Evolutionary conservation across 371 early-diverging fungal genomes (phyloP).

Genomic region (Mucor racemosus): DNA sequence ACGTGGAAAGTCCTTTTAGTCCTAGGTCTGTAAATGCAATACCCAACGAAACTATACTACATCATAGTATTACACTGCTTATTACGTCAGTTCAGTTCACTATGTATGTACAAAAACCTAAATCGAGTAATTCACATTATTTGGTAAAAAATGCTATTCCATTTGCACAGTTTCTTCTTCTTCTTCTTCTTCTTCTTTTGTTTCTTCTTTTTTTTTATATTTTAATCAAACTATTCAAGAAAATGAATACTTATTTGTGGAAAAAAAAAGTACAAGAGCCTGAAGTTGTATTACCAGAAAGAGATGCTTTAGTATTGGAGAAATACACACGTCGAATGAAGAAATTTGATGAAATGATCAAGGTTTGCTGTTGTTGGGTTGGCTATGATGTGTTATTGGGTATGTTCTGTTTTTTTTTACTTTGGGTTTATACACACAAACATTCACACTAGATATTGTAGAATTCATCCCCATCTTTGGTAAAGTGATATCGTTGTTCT

Average conservation of each 20-base stretch:
- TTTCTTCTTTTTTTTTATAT: background rate
- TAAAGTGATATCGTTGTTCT: constrained; percentile 45
- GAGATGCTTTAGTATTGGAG: constrained; percentile 41
- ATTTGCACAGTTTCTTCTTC: too few species aligned
- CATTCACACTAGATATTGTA: background rate
- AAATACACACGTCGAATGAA: constrained; percentile 46
- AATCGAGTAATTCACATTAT: constrained; percentile 9
- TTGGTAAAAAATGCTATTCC: too few species aligned
- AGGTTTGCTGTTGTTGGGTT: constrained; percentile 56
- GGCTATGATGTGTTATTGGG: constrained; percentile 51
- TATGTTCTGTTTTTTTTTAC: constrained; percentile 4
- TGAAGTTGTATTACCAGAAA: constrained; percentile 37
- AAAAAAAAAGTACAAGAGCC: constrained; percentile 18
- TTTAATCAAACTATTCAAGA: background rate
- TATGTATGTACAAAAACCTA: too few species aligned
- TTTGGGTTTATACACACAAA: background rate
- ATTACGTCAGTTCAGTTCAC: background rate
- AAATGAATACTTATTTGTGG: constrained; percentile 16
- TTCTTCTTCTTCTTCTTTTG: constrained; percentile 4
- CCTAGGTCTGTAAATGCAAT: too few species aligned
- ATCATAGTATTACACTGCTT: too few species aligned
- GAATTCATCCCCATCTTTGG: constrained; percentile 56
- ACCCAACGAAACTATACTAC: too few species aligned
- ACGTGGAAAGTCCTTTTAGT: too few species aligned
- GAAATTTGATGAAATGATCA: constrained; percentile 48